Evolutionary conservation across 306 rosid genomes (phyloP).

Genomic region (Medicago arabica): DNA sequence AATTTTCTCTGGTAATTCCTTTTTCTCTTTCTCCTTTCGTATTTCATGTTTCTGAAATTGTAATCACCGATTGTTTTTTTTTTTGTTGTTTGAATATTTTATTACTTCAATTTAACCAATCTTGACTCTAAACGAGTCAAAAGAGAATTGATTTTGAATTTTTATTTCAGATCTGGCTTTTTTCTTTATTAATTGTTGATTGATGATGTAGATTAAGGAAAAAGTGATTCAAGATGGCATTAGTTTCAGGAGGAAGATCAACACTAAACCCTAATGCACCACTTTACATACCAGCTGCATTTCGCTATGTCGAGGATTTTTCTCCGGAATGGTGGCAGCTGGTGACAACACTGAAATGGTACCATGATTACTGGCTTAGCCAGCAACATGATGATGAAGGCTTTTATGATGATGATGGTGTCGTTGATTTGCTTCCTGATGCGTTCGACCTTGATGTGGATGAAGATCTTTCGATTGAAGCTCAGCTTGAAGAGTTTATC

Average conservation of each 20-base stretch:
- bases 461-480: constrained; percentile 67
- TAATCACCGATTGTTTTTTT: too few species aligned
- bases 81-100: background rate
- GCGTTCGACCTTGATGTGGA: constrained; percentile 71
- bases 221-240: constrained; percentile 57
- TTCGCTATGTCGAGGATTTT: constrained; percentile 89
- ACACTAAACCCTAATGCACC: constrained; percentile 86
- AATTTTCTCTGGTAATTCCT: constrained; percentile 41
- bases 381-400: constrained; percentile 68
- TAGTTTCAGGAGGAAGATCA: constrained; percentile 74
- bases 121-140: constrained; percentile 31
- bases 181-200: constrained; percentile 1
- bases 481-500: constrained; percentile 78
- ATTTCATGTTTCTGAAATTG: background rate
- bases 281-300: constrained; percentile 77
- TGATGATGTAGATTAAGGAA: constrained; percentile 42
- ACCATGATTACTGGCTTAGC: constrained; percentile 83
- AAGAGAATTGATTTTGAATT: constrained; percentile 22
- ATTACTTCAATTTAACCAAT: constrained; percentile 2
- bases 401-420: constrained; percentile 48
- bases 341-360: constrained; percentile 84
- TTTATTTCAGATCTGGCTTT: constrained; percentile 37
- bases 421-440: constrained; percentile 70
- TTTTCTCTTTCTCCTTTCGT: background rate
- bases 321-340: constrained; percentile 96